phyloP scores from a whole-genome alignment of 31 red algal species.

The Endocladia muricata region DNA sequence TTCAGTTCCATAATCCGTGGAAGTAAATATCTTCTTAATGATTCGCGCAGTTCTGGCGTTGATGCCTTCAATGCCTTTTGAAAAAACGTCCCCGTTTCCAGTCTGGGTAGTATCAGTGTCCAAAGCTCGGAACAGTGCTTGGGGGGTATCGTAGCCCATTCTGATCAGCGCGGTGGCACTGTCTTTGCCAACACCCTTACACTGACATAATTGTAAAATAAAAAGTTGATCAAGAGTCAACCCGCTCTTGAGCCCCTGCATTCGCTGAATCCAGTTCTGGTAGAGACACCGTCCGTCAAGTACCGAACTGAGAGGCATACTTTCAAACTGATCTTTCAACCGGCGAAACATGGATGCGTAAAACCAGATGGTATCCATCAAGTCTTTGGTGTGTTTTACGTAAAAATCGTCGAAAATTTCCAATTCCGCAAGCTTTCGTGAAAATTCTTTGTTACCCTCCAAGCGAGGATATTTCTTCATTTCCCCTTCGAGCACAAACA shows the following conservation, averaged over 20 bases:
- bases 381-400: slow-evolving; percentile 53
- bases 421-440: slow-evolving; percentile 33
- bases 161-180: slow-evolving; percentile 21
- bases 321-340: slow-evolving; percentile 10
- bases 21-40: slow-evolving; percentile 15
- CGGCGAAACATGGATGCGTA: slow-evolving; percentile 42
- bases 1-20: slow-evolving; percentile 13
- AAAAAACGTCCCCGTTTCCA: slow-evolving; percentile 11
- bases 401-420: slow-evolving; percentile 53
- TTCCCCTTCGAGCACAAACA: slow-evolving; percentile 67
- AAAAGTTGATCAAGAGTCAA: slow-evolving; percentile 60
- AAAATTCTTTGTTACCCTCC: slow-evolving; percentile 2
- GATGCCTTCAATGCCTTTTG: neutral
- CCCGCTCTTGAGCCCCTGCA: slow-evolving; percentile 6
- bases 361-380: slow-evolving; percentile 45
- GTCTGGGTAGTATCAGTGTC: neutral
- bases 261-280: slow-evolving; percentile 22
- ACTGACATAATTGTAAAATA: slow-evolving; percentile 45
- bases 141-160: slow-evolving; percentile 47
- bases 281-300: slow-evolving; percentile 16
- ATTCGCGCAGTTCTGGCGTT: neutral
- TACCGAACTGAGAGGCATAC: neutral
- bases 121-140: slow-evolving; percentile 30
- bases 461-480: slow-evolving; percentile 14
- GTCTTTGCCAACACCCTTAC: slow-evolving; percentile 13